phyloP scores from a whole-genome alignment of 768 basidiomycete species.

The Mycena maculata region DNA sequence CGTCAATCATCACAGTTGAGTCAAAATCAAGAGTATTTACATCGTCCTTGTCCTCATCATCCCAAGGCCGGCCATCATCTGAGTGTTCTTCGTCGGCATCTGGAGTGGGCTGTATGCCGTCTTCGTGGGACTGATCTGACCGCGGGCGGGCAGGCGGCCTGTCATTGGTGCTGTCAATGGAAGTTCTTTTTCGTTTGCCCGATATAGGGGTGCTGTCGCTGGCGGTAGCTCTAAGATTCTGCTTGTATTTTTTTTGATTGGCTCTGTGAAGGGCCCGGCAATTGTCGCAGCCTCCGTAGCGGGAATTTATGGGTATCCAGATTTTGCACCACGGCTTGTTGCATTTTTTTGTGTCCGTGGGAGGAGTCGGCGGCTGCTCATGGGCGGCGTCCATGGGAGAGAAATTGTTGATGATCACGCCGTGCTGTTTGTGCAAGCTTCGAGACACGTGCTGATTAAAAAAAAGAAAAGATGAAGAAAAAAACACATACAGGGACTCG shows the following conservation, averaged over 20 bases:
- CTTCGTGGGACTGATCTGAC: not conserved
- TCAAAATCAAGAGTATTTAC: too few species aligned
- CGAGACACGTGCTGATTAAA: not conserved
- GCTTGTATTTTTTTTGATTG: not conserved
- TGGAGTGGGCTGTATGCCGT: too few species aligned
- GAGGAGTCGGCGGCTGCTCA: not conserved
- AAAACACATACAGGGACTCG: too few species aligned
- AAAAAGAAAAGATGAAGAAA: too few species aligned
- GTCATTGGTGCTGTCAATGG: not conserved
- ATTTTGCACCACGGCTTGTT: not conserved
- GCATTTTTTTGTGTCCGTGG: not conserved
- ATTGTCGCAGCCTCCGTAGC: not conserved
- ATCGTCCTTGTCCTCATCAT: too few species aligned
- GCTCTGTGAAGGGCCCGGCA: not conserved
- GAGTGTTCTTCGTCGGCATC: too few species aligned
- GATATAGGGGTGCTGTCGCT: not conserved
- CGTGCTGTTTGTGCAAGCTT: not conserved
- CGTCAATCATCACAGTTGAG: too few species aligned
- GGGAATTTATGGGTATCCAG: not conserved
- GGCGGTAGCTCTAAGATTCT: not conserved
- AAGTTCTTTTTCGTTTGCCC: not conserved
- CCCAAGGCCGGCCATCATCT: too few species aligned
- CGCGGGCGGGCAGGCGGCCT: not conserved
- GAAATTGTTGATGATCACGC: not conserved
- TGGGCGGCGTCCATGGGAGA: not conserved